Conservation (phyloP, 2,329 filamentous ascomycete species). For the Pestalotiopsis sp. region DNA sequence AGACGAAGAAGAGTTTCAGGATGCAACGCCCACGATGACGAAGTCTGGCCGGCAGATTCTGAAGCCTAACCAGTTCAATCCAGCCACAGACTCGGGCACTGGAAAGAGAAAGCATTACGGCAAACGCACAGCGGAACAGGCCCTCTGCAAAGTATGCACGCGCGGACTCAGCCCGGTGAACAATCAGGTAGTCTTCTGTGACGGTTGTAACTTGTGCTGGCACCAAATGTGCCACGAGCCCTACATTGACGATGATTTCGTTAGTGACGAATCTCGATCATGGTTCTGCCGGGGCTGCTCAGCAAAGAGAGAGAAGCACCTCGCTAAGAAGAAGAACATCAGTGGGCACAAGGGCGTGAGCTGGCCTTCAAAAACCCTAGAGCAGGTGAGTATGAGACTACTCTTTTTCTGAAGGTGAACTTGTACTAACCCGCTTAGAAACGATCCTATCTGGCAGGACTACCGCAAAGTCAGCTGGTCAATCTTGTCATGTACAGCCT, state of each 20-base stretch:
- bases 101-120: conserved; percentile 47
- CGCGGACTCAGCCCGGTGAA: conserved; percentile 70
- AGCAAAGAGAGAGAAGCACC: conserved; percentile 47
- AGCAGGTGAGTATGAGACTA: conserved; percentile 36
- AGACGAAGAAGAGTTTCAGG: conserved; percentile 19
- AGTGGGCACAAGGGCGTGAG: conserved; percentile 37
- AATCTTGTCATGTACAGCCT: conserved; percentile 65
- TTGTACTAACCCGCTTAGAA: conserved; percentile 45
- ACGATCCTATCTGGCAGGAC: conserved; percentile 62
- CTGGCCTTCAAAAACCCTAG: conserved; percentile 39
- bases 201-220: conserved; percentile 78
- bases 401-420: neutral
- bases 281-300: conserved; percentile 73
- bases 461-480: conserved; percentile 65
- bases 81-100: conserved; percentile 44
- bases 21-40: conserved; percentile 64
- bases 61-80: conserved; percentile 66
- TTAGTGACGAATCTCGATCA: conserved; percentile 66
- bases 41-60: conserved; percentile 76
- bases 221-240: conserved; percentile 84
- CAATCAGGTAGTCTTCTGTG: conserved; percentile 86
- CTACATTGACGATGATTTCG: conserved; percentile 69
- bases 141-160: conserved; percentile 72
- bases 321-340: conserved; percentile 40
- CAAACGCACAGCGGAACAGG: conserved; percentile 62